A percentile compares a stretch with the other conserved stretches of the same genome.
Evolutionary conservation across 2,329 filamentous ascomycete species (phyloP).

Genomic region (Myriangium duriaei): DNA sequence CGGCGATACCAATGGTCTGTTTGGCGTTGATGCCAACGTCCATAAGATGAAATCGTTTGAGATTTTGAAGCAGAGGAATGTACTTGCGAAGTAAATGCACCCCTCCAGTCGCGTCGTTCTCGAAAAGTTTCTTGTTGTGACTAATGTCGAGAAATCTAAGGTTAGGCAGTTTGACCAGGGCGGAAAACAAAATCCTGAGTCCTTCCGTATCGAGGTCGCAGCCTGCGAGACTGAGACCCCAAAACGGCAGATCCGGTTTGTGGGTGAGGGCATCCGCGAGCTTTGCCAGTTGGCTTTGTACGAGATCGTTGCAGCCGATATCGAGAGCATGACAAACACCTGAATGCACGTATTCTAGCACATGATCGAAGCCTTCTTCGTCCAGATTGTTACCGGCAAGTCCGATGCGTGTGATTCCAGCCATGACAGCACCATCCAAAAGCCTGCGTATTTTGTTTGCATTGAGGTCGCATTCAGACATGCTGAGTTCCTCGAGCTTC

Average conservation of each 20-base stretch:
- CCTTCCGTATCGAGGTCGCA: slow-evolving; percentile 66
- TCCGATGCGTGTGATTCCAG: slow-evolving; percentile 66
- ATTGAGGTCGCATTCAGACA: slow-evolving; percentile 66
- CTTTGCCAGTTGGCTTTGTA: slow-evolving; percentile 29
- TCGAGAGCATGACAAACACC: slow-evolving; percentile 80
- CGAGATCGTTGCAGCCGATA: slow-evolving; percentile 68
- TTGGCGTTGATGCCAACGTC: slow-evolving; percentile 76
- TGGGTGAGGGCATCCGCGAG: slow-evolving; percentile 40
- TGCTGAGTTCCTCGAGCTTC: slow-evolving; percentile 67
- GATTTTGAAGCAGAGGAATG: slow-evolving; percentile 60
- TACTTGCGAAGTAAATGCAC: slow-evolving; percentile 59
- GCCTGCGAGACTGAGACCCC: slow-evolving; percentile 74
- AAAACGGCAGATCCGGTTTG: slow-evolving; percentile 43
- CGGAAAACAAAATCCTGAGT: slow-evolving; percentile 63
- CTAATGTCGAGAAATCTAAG: slow-evolving; percentile 87
- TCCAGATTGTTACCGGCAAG: slow-evolving; percentile 73
- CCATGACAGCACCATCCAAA: slow-evolving; percentile 69
- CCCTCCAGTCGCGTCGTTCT: slow-evolving; percentile 49
- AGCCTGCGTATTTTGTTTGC: slow-evolving; percentile 60
- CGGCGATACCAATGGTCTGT: slow-evolving; percentile 80
- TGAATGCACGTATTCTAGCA: slow-evolving; percentile 62
- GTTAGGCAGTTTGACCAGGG: slow-evolving; percentile 53
- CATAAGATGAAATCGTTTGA: slow-evolving; percentile 77
- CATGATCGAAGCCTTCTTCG: slow-evolving; percentile 58
- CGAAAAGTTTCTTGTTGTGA: slow-evolving; percentile 74